Evolutionary conservation across 768 basidiomycete genomes (phyloP).

Genomic region (Mycena venus): DNA sequence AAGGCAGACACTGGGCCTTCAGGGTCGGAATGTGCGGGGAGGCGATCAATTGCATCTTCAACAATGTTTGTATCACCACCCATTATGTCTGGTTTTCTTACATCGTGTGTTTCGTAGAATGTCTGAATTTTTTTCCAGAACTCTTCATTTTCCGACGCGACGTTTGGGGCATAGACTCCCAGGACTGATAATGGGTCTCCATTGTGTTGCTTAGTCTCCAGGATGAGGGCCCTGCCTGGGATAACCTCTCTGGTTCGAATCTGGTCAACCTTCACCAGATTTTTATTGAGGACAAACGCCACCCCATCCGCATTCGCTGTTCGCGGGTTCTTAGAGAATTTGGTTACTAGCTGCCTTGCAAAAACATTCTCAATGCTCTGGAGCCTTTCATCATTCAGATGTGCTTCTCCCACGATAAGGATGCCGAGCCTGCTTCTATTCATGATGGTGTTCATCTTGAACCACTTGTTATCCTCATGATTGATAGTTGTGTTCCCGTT

Average conservation of each 20-base stretch:
- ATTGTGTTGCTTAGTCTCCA: neutral
- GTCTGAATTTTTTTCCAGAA: too few species aligned
- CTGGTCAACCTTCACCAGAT: neutral
- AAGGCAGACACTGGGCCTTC: too few species aligned
- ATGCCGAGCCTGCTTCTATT: slow-evolving; percentile 10
- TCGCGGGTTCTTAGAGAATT: neutral
- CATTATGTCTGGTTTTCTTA: too few species aligned
- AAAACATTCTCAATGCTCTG: slow-evolving; percentile 7
- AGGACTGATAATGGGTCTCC: slow-evolving; percentile 34
- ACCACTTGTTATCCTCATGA: slow-evolving; percentile 28
- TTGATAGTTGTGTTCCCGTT: too few species aligned
- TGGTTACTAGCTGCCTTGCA: neutral
- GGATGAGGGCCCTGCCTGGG: too few species aligned
- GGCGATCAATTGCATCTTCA: too few species aligned
- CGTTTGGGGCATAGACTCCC: slow-evolving; percentile 53
- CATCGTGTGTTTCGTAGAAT: too few species aligned
- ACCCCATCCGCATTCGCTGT: slow-evolving; percentile 21
- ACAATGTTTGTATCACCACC: too few species aligned
- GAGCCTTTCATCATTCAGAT: slow-evolving; percentile 10
- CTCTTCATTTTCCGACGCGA: too few species aligned
- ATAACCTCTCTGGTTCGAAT: neutral
- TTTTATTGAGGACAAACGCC: slow-evolving; percentile 35
- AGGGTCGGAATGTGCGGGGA: too few species aligned
- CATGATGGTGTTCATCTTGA: slow-evolving; percentile 7
- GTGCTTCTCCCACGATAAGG: slow-evolving; percentile 27